A percentile compares a stretch with the other conserved stretches of the same genome.
These are phyloP conservation scores for Geotrichum carabidarum DNA, from an alignment of 1,139 yeast species.

Conservation along the genomic window DNA sequence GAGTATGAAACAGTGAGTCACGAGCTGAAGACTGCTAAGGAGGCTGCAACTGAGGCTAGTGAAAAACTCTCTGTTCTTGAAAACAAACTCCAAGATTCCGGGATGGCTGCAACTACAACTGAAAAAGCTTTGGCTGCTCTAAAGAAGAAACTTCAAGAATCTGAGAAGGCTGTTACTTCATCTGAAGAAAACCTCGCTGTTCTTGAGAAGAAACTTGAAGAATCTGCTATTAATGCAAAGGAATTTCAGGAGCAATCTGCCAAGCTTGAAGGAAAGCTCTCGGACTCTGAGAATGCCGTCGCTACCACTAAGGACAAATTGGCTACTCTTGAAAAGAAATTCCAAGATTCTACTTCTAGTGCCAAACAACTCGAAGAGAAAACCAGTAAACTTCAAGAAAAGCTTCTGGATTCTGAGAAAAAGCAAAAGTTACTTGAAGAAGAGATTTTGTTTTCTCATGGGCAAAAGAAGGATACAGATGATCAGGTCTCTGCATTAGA, in stretches of 20 bases:
- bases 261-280: constrained; percentile 16
- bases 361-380: no score
- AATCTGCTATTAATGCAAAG: constrained; percentile 3
- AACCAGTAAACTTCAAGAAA: no score
- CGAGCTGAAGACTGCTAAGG: constrained; percentile 3
- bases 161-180: constrained; percentile 10
- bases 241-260: constrained; percentile 17
- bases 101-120: constrained; percentile 9
- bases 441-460: no score
- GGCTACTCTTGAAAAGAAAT: constrained; percentile 8
- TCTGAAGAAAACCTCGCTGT: constrained; percentile 1
- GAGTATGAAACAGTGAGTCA: not conserved
- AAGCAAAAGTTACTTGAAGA: not conserved
- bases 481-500: no score
- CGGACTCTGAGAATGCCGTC: constrained; percentile 9
- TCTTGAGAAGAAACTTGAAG: not conserved
- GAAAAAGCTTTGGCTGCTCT: not conserved
- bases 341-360: not conserved
- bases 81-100: not conserved
- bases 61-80: not conserved
- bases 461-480: no score
- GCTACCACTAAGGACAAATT: not conserved
- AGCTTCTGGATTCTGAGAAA: not conserved
- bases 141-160: not conserved
- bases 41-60: not conserved